Evolutionary conservation across 2,329 filamentous ascomycete species (phyloP), one percentile per base, ranked within the genome.

Genomic region (Fusarium incarnatum): DNA sequence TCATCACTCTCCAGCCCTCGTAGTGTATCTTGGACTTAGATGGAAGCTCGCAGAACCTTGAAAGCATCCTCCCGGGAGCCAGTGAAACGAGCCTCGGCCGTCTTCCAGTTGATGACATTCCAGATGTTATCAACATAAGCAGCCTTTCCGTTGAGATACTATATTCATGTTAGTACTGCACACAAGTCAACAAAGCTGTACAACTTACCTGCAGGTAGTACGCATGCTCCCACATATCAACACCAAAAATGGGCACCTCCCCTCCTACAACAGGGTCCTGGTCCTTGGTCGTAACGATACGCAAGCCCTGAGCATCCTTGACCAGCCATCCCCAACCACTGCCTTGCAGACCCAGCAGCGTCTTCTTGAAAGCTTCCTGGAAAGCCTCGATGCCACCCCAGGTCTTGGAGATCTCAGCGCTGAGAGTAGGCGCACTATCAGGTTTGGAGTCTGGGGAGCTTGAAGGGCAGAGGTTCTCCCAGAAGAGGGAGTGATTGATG

Each of bases 161-260:
- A 84, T 63, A 63, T 73, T 32, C 65, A 56, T 7, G 3, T 70
- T 48, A 70, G 37, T 44, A 22, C 6, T 28, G 23, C 15, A 30
- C 23, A 10, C 0, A 37, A 5, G 4, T 7, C 18, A 12, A 13
- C 56, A 32, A 18, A 28, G 22, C 55, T 42, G 41, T 58, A 16
- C 6, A n/a, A 41, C 82, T 70, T 66, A 90, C 89, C 85, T 93
- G 93, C 20, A 97, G 82, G 77, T 97, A 97, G 78, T 97, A 97
- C 1, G 94, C 94, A 82, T 97, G 94, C 83, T 97, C 94, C 94
- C 93, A 97, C 88, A 97, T 95, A 78, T 97, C 94, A 4, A 97
- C 85, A 0, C 93, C 93, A 44, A 94, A 85, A 22, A 97, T 82
- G 11, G 91, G 91, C n/a, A 88, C 85, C 70, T 90, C 87, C 7